phyloP scores from a whole-genome alignment of 139 green algal genomes.

The Coelastrella sp. region DNA sequence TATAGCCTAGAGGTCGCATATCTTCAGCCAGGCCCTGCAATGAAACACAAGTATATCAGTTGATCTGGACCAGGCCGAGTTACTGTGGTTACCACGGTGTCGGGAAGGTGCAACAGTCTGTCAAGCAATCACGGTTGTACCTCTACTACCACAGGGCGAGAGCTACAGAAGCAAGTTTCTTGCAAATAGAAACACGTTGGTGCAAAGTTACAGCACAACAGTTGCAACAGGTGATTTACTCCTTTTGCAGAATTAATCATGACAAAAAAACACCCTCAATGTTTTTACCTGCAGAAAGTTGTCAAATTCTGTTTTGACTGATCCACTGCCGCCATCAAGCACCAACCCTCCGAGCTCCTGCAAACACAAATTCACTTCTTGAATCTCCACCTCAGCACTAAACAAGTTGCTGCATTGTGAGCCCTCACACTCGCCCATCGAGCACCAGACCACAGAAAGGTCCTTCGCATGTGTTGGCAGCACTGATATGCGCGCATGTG shows the following conservation, averaged over 20 bases:
- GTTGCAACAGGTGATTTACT: too few relatives aligned
- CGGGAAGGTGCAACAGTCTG: too few relatives aligned
- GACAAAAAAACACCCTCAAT: background rate
- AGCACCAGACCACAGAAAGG: too few relatives aligned
- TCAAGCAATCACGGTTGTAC: too few relatives aligned
- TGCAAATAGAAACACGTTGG: background rate
- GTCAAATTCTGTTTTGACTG: background rate
- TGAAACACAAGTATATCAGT: background rate
- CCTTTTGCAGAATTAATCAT: background rate
- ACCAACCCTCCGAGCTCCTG: constrained; percentile 12
- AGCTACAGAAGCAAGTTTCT: background rate
- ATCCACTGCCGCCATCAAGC: background rate
- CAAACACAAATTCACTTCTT: background rate
- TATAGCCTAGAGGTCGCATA: background rate
- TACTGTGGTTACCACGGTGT: too few relatives aligned
- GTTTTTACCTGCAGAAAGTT: background rate
- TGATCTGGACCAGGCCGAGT: too few relatives aligned
- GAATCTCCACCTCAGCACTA: background rate
- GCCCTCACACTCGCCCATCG: too few relatives aligned
- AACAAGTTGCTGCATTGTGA: too few relatives aligned
- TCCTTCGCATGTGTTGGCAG: too few relatives aligned
- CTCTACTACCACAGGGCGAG: background rate
- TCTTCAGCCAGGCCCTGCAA: constrained; percentile 8
- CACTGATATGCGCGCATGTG: too few relatives aligned
- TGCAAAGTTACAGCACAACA: too few relatives aligned